phyloP scores from a whole-genome alignment of 495 filamentous ascomycete species.

The Podospora tetraspora region DNA sequence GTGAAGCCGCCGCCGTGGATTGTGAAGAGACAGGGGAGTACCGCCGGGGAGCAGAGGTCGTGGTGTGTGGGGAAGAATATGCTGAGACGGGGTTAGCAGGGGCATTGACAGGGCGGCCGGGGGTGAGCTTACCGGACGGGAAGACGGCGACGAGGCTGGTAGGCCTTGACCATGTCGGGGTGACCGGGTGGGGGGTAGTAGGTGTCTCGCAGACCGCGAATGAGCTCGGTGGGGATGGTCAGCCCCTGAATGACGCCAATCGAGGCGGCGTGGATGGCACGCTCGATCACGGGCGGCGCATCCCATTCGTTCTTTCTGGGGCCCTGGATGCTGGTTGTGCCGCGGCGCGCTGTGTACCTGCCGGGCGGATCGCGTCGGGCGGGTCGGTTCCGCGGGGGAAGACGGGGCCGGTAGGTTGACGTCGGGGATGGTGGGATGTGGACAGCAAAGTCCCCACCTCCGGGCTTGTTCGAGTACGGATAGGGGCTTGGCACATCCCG shows the following conservation, averaged over 20 bases:
- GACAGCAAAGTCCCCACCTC: constrained; percentile 13
- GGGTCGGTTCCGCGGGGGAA: constrained; percentile 1
- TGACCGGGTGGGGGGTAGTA: constrained; percentile 24
- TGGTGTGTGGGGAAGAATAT: constrained; percentile 37
- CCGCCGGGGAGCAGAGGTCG: constrained; percentile 25
- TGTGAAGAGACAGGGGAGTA: constrained; percentile 34
- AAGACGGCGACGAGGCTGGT: constrained; percentile 27
- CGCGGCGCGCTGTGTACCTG: not conserved
- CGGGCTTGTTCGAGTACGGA: constrained; percentile 6
- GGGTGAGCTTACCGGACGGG: constrained; percentile 31
- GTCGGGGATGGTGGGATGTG: constrained; percentile 20
- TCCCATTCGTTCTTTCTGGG: constrained; percentile 21
- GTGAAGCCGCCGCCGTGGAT: constrained; percentile 39
- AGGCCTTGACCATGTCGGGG: constrained; percentile 32
- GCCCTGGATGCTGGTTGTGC: not conserved
- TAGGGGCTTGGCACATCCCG: not conserved
- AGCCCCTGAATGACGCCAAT: constrained; percentile 23
- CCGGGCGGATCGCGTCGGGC: constrained; percentile 2
- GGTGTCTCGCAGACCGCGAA: constrained; percentile 20
- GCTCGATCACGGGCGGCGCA: constrained; percentile 24
- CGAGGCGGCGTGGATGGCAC: constrained; percentile 25
- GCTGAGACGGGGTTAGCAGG: constrained; percentile 13
- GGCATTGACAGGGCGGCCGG: not conserved
- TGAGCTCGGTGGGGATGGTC: constrained; percentile 21
- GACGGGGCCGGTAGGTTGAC: constrained; percentile 7